Conservation (phyloP, 345 rosid species). For the Sisymbrium altissimum region DNA sequence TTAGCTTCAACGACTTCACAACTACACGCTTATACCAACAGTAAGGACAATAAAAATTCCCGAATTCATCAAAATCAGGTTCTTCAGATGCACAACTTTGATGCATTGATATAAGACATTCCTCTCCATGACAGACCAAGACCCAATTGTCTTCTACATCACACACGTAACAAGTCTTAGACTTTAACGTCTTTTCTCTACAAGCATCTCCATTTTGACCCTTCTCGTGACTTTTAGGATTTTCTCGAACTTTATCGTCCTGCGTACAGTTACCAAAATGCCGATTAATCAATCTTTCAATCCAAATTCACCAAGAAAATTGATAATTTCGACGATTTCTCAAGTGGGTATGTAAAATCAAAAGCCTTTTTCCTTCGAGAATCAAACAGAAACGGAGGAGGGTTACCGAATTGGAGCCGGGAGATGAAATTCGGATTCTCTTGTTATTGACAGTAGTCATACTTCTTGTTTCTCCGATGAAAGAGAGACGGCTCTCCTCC, state of each 20-base stretch:
- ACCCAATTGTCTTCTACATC: conserved; percentile 35
- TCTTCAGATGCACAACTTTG: conserved; percentile 32
- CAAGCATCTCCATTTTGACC: neutral
- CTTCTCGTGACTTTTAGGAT: conserved; percentile 10
- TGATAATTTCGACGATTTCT: neutral
- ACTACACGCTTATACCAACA: conserved; percentile 52
- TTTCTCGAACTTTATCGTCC: conserved; percentile 23
- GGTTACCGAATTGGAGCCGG: conserved; percentile 8
- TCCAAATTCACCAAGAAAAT: neutral
- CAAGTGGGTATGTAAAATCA: neutral
- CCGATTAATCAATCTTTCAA: neutral
- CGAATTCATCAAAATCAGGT: conserved; percentile 44
- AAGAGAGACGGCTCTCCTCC: neutral
- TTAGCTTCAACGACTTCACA: conserved; percentile 25
- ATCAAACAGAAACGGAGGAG: neutral
- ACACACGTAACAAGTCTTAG: conserved; percentile 37
- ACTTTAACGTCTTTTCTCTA: conserved; percentile 10
- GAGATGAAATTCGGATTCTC: neutral
- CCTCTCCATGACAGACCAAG: conserved; percentile 39
- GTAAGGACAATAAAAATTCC: conserved; percentile 58
- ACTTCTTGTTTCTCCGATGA: neutral
- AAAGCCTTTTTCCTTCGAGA: neutral
- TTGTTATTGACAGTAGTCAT: conserved; percentile 3
- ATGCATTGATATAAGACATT: conserved; percentile 48
- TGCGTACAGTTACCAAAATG: neutral